Conservation (phyloP, 1,139 yeast species). For the Arxiozyma slooffiae region DNA sequence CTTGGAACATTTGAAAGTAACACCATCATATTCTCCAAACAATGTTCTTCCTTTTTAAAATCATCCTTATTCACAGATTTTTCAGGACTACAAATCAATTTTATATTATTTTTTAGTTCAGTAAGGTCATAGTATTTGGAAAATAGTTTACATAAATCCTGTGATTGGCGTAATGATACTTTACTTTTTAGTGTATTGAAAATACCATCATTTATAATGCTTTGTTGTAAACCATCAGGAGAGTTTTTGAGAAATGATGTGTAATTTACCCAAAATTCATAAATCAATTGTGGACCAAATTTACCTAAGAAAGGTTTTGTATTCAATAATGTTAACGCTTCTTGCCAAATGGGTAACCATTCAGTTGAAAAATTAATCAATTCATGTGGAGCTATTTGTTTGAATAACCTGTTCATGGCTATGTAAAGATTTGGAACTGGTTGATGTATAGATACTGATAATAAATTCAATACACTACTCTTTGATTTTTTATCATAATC, state of each 20-base stretch:
- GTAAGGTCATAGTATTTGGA: constrained; percentile 1
- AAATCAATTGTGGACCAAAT: constrained; percentile 15
- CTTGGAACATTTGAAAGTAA: constrained; percentile 9
- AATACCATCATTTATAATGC: constrained; percentile 6
- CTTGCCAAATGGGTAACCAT: constrained; percentile 25
- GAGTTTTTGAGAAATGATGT: constrained; percentile 11
- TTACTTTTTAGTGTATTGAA: constrained; percentile 12
- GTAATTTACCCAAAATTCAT: constrained; percentile 23
- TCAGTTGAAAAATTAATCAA: constrained; percentile 13
- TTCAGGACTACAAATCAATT: constrained; percentile 5
- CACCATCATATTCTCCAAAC: constrained; percentile 9
- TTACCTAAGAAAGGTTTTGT: constrained; percentile 21
- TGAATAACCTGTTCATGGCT: constrained; percentile 19
- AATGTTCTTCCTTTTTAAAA: background rate
- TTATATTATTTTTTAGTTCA: constrained; percentile 7
- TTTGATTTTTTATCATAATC: constrained; percentile 38
- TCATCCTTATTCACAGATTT: background rate
- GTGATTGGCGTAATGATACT: constrained; percentile 9
- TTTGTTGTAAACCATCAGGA: background rate
- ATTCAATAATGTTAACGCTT: constrained; percentile 13
- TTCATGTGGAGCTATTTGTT: constrained; percentile 7
- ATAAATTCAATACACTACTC: constrained; percentile 37
- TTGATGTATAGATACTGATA: constrained; percentile 47
- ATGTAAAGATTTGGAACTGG: constrained; percentile 42
- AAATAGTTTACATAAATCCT: constrained; percentile 9